Conservation (phyloP, 1,284 basidiomycete genomes). For the Cryptococcus depauperatus region DNA sequence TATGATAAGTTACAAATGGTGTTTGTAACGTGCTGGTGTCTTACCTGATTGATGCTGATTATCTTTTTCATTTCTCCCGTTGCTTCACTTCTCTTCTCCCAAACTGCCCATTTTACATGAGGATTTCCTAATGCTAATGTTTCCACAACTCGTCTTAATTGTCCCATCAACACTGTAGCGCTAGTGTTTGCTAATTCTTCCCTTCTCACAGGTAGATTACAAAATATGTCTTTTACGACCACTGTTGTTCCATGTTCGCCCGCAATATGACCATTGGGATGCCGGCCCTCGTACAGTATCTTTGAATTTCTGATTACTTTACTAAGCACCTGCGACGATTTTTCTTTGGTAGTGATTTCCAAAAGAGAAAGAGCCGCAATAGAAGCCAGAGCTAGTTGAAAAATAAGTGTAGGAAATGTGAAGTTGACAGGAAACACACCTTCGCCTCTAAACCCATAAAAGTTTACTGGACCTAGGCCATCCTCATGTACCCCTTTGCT, state of each 20-base stretch:
- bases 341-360: slow-evolving; percentile 60
- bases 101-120: slow-evolving; percentile 59
- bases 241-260: slow-evolving; percentile 64
- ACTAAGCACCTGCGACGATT: slow-evolving; percentile 55
- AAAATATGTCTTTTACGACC: slow-evolving; percentile 73
- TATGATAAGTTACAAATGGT: neutral
- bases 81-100: slow-evolving; percentile 46
- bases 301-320: slow-evolving; percentile 56
- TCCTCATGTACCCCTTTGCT: slow-evolving; percentile 16
- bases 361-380: slow-evolving; percentile 58
- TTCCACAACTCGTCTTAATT: slow-evolving; percentile 64
- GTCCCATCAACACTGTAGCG: slow-evolving; percentile 52
- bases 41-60: slow-evolving; percentile 49
- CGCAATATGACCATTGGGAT: slow-evolving; percentile 59
- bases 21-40: slow-evolving; percentile 11
- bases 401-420: neutral
- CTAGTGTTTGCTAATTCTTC: slow-evolving; percentile 38
- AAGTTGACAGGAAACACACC: slow-evolving; percentile 49
- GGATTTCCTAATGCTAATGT: slow-evolving; percentile 63
- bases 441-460: slow-evolving; percentile 84
- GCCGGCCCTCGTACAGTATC: slow-evolving; percentile 56
- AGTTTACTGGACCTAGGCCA: slow-evolving; percentile 34
- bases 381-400: slow-evolving; percentile 62
- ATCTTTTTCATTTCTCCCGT: slow-evolving; percentile 17
- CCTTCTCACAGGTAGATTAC: slow-evolving; percentile 50